phyloP scores from a whole-genome alignment of 176 grass and related monocot species.

The Cenchrus americanus region DNA sequence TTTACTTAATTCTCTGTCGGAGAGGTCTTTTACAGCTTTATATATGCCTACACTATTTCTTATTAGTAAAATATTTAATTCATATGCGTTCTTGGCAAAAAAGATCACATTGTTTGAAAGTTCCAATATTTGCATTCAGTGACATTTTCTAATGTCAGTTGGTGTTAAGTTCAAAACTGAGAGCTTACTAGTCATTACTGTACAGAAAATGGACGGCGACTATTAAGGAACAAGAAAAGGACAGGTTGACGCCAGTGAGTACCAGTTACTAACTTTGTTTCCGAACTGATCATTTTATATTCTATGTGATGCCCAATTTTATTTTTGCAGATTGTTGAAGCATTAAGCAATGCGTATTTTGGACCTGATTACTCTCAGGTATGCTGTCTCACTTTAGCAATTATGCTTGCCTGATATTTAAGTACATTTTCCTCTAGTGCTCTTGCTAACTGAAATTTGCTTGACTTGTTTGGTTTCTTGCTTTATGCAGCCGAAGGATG shows the following conservation, averaged over 20 bases:
- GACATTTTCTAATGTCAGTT: background rate
- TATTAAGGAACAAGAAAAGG: slow-evolving; percentile 91
- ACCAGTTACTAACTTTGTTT: slow-evolving; percentile 18
- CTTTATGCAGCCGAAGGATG: slow-evolving; percentile 69
- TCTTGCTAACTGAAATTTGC: background rate
- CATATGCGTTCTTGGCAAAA: background rate
- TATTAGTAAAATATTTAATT: slow-evolving; percentile 29
- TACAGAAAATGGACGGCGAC: slow-evolving; percentile 87
- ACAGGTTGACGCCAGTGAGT: slow-evolving; percentile 88
- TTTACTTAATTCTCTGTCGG: slow-evolving; percentile 6
- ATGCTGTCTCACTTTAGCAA: slow-evolving; percentile 3
- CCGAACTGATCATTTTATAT: slow-evolving; percentile 13
- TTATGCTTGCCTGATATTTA: slow-evolving; percentile 18
- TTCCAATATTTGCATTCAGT: background rate
- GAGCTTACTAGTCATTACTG: slow-evolving; percentile 12
- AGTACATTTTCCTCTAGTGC: background rate
- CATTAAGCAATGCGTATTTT: slow-evolving; percentile 92
- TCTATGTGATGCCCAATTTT: slow-evolving; percentile 45
- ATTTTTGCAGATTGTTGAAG: slow-evolving; percentile 87
- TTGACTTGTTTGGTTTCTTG: slow-evolving; percentile 20
- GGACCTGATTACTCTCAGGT: slow-evolving; percentile 99
- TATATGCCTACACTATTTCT: background rate
- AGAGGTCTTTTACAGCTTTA: slow-evolving; percentile 4
- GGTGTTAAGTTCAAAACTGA: slow-evolving; percentile 10
- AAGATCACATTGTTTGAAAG: background rate